Conservation (phyloP, 441 rosid species). For the Eutrema salsugineum region DNA sequence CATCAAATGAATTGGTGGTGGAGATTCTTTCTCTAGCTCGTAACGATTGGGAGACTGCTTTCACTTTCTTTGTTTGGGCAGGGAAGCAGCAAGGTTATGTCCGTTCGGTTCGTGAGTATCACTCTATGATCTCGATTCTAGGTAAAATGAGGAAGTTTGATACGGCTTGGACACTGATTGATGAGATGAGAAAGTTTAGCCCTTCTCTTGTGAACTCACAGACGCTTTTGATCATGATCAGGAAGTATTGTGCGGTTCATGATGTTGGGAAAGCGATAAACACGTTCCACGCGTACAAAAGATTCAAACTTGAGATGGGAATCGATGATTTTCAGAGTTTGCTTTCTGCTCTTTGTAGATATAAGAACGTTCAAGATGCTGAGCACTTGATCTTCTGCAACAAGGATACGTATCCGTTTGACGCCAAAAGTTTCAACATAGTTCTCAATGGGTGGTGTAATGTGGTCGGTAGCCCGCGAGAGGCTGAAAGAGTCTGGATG, state of each 20-base stretch:
- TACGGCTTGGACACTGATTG: constrained; percentile 86
- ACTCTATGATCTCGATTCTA: constrained; percentile 79
- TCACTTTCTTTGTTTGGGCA: constrained; percentile 87
- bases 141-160: constrained; percentile 92
- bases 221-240: constrained; percentile 85
- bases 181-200: constrained; percentile 73
- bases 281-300: constrained; percentile 72
- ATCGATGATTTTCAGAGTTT: constrained; percentile 87
- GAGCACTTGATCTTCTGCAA: constrained; percentile 88
- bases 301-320: constrained; percentile 56
- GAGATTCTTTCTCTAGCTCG: constrained; percentile 73
- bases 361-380: constrained; percentile 94
- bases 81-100: constrained; percentile 58
- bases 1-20: constrained; percentile 53
- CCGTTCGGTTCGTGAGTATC: constrained; percentile 60
- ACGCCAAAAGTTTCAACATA: constrained; percentile 80
- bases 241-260: constrained; percentile 82
- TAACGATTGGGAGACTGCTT: constrained; percentile 83
- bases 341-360: constrained; percentile 85
- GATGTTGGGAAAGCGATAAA: constrained; percentile 87
- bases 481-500: constrained; percentile 80
- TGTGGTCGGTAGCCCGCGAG: constrained; percentile 67
- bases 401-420: constrained; percentile 56
- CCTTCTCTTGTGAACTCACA: constrained; percentile 68
- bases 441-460: constrained; percentile 93